Percentiles rank a stretch among this genome's conserved stretches.
These are phyloP conservation scores for Malania oleifera DNA, from an alignment of 164 flowering plant genomes.

Conservation along the genomic window DNA sequence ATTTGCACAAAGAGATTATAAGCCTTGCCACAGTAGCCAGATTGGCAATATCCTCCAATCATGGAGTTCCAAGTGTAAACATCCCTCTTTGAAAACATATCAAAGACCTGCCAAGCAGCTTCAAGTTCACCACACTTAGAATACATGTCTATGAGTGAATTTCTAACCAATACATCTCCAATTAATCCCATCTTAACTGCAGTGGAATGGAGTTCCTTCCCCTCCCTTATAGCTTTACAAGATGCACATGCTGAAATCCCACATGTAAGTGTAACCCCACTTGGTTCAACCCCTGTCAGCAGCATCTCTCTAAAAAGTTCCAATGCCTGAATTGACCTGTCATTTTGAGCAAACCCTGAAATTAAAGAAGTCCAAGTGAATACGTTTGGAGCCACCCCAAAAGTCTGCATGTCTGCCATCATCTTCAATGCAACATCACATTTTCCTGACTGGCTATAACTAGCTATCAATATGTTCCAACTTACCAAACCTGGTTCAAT, in stretches of 20 bases:
- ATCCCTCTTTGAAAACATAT: slow-evolving; percentile 35
- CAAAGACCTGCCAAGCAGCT: slow-evolving; percentile 40
- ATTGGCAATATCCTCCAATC: slow-evolving; percentile 55
- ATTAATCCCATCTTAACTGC: slow-evolving; percentile 40
- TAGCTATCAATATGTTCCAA: slow-evolving; percentile 50
- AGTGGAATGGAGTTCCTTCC: slow-evolving; percentile 39
- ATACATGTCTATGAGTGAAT: slow-evolving; percentile 52
- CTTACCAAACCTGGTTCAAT: slow-evolving; percentile 41
- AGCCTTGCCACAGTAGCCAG: slow-evolving; percentile 56
- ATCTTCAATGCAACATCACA: slow-evolving; percentile 44
- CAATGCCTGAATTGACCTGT: slow-evolving; percentile 31
- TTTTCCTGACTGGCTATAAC: slow-evolving; percentile 42
- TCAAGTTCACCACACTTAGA: slow-evolving; percentile 46
- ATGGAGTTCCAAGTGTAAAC: slow-evolving; percentile 54
- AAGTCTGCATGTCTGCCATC: slow-evolving; percentile 46
- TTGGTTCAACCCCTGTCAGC: slow-evolving; percentile 44
- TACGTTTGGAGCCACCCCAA: slow-evolving; percentile 44
- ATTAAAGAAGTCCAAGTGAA: slow-evolving; percentile 60
- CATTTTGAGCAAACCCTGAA: slow-evolving; percentile 48
- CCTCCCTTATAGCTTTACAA: slow-evolving; percentile 27
- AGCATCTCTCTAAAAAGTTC: slow-evolving; percentile 52
- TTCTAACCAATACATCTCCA: slow-evolving; percentile 41
- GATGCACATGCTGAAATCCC: slow-evolving; percentile 49
- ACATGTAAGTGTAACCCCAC: slow-evolving; percentile 44
- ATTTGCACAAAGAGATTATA: slow-evolving; percentile 47